Percentiles rank a stretch among this genome's conserved stretches.
These are phyloP conservation scores for Piedraia hortae DNA, from an alignment of 2,329 filamentous ascomycete species.

Conservation along the genomic window DNA sequence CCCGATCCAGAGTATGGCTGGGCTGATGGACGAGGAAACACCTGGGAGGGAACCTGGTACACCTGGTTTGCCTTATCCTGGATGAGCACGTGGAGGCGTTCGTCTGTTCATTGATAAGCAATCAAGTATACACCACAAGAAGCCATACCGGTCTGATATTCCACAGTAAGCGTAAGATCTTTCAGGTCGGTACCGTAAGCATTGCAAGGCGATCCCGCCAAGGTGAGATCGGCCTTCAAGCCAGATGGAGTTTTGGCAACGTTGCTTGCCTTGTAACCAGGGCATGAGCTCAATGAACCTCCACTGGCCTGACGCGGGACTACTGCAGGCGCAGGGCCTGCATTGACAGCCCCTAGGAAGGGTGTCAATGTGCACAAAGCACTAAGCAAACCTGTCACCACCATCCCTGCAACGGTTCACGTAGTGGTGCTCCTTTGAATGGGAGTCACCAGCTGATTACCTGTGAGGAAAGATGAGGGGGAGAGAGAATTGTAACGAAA, in stretches of 20 bases:
- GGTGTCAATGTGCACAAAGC: no score
- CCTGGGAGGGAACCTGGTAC: constrained; percentile 45
- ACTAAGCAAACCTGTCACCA: no score
- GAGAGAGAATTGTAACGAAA: no score
- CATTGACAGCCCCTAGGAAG: no score
- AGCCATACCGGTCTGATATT: constrained; percentile 30
- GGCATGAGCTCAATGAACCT: constrained; percentile 28
- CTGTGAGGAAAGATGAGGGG: no score
- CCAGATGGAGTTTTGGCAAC: constrained; percentile 25
- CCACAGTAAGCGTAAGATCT: constrained; percentile 28
- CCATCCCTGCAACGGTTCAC: no score
- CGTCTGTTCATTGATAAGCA: constrained; percentile 4
- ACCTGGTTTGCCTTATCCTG: constrained; percentile 35
- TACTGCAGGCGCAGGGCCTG: no score
- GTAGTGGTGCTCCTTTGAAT: no score
- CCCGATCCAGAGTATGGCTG: constrained; percentile 3
- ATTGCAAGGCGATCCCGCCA: constrained; percentile 39
- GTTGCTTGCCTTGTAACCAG: constrained; percentile 39
- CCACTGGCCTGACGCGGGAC: no score
- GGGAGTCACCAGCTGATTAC: no score
- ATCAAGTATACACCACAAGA: background rate
- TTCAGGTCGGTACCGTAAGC: constrained; percentile 29
- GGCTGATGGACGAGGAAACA: constrained; percentile 32
- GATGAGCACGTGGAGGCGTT: constrained; percentile 46
- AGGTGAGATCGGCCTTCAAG: constrained; percentile 38